A percentile compares a stretch with the other conserved stretches of the same genome.
These are phyloP conservation scores for Trichoderma sp. DNA, from an alignment of 2,329 filamentous ascomycete genomes.

Conservation along the genomic window DNA sequence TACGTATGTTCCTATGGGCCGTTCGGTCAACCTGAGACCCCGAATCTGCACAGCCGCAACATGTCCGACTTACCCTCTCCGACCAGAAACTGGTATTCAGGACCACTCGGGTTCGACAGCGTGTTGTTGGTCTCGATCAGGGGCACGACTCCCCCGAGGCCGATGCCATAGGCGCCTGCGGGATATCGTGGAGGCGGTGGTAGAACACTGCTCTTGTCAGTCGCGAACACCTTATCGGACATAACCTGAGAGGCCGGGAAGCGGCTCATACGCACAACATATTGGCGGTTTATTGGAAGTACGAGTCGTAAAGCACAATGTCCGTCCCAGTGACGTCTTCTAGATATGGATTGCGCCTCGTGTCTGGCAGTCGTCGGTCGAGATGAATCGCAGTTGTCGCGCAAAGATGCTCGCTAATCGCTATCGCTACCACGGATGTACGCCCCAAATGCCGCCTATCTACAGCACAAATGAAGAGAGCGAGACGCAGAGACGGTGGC, in stretches of 20 bases:
- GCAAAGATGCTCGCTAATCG: constrained; percentile 11
- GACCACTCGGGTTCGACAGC: constrained; percentile 72
- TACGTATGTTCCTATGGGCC: constrained; percentile 72
- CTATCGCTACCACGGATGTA: neutral
- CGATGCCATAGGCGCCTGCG: constrained; percentile 67
- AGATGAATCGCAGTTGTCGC: neutral
- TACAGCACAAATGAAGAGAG: neutral
- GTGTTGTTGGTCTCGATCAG: constrained; percentile 95
- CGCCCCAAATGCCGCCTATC: neutral
- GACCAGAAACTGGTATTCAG: constrained; percentile 85
- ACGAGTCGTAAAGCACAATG: neutral
- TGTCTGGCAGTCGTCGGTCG: neutral
- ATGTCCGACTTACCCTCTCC: constrained; percentile 69
- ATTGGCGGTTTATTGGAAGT: neutral
- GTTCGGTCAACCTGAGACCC: constrained; percentile 18
- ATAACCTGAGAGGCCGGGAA: neutral
- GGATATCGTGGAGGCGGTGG: constrained; percentile 86
- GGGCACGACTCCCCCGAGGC: constrained; percentile 64
- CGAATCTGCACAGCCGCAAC: neutral
- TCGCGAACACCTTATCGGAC: constrained; percentile 12
- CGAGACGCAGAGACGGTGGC: neutral
- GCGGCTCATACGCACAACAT: constrained; percentile 30
- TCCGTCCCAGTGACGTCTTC: neutral
- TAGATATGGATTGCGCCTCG: neutral
- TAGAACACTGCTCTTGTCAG: constrained; percentile 60